Evolutionary conservation across 768 basidiomycete genomes (phyloP).

Genomic region (Roridomyces roridus): DNA sequence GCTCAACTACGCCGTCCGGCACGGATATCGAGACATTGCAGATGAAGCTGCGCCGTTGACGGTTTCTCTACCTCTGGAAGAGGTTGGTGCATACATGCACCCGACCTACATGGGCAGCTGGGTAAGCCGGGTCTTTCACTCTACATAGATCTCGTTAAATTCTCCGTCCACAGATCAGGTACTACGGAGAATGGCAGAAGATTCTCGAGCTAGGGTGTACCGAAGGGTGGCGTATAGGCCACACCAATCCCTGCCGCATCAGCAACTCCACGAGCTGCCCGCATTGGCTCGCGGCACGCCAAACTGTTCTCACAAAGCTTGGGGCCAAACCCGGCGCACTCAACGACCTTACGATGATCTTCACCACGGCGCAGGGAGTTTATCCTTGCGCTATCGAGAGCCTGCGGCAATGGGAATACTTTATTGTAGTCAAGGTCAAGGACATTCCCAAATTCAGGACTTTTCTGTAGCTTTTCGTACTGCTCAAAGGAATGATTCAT

Average conservation of each 20-base stretch:
- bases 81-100: constrained; percentile 22
- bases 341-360: constrained; percentile 19
- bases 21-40: constrained; percentile 27
- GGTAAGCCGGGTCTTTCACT: background rate
- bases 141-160: background rate
- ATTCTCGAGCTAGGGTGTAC: constrained; percentile 20
- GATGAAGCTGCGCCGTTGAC: constrained; percentile 26
- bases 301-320: constrained; percentile 21
- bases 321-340: constrained; percentile 19
- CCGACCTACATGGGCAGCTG: constrained; percentile 24
- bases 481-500: too few relatives aligned
- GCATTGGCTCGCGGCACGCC: constrained; percentile 24
- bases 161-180: background rate
- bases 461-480: constrained; percentile 21
- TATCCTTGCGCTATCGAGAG: constrained; percentile 25
- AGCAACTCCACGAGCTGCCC: constrained; percentile 21
- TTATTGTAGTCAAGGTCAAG: constrained; percentile 20
- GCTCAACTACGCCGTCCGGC: constrained; percentile 26
- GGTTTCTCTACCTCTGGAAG: constrained; percentile 20
- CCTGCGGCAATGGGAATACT: constrained; percentile 25
- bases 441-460: constrained; percentile 22
- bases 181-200: constrained; percentile 25
- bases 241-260: constrained; percentile 21
- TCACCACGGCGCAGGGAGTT: constrained; percentile 24
- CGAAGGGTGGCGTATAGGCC: constrained; percentile 26